A percentile compares a stretch with the other conserved stretches of the same genome.
Evolutionary conservation across 2,329 filamentous ascomycete species (phyloP).

Genomic region (Diaporthe capsici): DNA sequence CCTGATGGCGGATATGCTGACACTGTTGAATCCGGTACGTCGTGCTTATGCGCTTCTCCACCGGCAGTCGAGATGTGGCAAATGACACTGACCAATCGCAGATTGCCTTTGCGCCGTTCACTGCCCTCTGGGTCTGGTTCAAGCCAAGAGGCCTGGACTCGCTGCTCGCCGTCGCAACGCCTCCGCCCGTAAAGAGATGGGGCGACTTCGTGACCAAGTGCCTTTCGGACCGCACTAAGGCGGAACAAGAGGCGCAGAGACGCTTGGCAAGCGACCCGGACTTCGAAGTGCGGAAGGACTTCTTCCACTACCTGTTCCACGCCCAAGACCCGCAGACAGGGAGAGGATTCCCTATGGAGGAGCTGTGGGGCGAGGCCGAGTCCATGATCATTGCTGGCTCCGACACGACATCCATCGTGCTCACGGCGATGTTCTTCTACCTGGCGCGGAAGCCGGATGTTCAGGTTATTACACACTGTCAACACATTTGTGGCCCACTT

Average conservation of each 20-base stretch:
- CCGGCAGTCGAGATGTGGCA: background rate
- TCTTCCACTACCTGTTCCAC: constrained; percentile 46
- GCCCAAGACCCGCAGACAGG: constrained; percentile 47
- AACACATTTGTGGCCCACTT: too few relatives aligned
- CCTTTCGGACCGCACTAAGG: constrained; percentile 41
- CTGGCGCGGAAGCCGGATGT: constrained; percentile 37
- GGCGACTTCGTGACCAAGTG: constrained; percentile 44
- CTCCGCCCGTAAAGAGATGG: constrained; percentile 44
- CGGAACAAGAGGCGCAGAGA: constrained; percentile 38
- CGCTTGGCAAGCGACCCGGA: constrained; percentile 26
- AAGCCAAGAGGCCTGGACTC: constrained; percentile 45
- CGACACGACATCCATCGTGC: constrained; percentile 39
- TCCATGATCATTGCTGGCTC: constrained; percentile 44
- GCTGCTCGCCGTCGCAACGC: constrained; percentile 44
- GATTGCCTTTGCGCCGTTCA: constrained; percentile 45
- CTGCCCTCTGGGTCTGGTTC: constrained; percentile 46
- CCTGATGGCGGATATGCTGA: constrained; percentile 40
- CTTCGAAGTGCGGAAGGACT: constrained; percentile 45
- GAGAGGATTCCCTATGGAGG: constrained; percentile 33
- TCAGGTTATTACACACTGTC: background rate
- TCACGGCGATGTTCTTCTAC: constrained; percentile 40
- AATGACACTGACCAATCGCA: constrained; percentile 21
- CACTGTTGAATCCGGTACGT: constrained; percentile 42
- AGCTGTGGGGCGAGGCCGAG: constrained; percentile 35
- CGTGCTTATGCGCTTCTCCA: background rate